Conservation (phyloP, 371 early-diverging fungal species). For the Mortierella sp. region DNA sequence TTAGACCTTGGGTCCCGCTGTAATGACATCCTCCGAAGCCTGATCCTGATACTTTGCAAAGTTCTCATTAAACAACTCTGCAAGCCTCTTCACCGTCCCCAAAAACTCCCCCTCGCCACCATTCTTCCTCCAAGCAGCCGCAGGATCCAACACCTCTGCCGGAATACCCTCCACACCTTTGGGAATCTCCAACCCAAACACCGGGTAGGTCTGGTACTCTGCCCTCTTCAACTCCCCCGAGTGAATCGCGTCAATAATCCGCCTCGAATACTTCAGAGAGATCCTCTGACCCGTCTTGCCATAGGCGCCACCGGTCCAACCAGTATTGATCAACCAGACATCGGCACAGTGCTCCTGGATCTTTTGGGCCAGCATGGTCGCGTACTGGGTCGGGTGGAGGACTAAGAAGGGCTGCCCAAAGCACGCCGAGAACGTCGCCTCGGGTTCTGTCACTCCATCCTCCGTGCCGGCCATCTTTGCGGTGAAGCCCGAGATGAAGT, state of each 20-base stretch:
- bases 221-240: constrained; percentile 88
- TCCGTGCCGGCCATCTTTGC: constrained; percentile 98
- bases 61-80: constrained; percentile 88
- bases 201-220: constrained; percentile 83
- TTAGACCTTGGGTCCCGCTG: constrained; percentile 76
- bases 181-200: constrained; percentile 92
- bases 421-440: constrained; percentile 96
- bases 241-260: constrained; percentile 97
- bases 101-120: constrained; percentile 66
- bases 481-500: constrained; percentile 95
- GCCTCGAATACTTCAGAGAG: constrained; percentile 96
- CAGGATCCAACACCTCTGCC: constrained; percentile 88
- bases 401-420: constrained; percentile 98
- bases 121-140: constrained; percentile 86
- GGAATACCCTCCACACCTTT: constrained; percentile 83
- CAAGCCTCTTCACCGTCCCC: constrained; percentile 81
- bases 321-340: constrained; percentile 99
- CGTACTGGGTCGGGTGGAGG: constrained; percentile 97
- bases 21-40: constrained; percentile 81
- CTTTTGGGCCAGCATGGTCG: constrained; percentile 96
- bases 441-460: constrained; percentile 94
- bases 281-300: constrained; percentile 90
- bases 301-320: constrained; percentile 97
- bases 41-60: constrained; percentile 89
- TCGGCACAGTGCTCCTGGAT: constrained; percentile 90